Evolutionary conservation across 495 filamentous ascomycete genomes (phyloP), one percentile per base, ranked within the genome.

Genomic region (Penicillium cinerascens): DNA sequence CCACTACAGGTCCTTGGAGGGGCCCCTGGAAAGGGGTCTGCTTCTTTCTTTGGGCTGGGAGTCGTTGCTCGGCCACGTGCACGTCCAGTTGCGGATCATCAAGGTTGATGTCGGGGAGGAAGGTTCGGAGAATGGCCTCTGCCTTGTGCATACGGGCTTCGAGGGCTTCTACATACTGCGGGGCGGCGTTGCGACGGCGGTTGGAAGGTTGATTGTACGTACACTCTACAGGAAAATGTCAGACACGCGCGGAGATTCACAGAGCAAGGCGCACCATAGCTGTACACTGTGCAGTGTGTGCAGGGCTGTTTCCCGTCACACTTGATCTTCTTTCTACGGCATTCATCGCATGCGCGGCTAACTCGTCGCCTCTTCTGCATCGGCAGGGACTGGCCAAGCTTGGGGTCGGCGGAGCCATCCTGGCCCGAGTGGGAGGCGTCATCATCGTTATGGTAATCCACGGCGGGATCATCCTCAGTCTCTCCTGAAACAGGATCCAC

Each of bases 201-300:
- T 97, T 97, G 27, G 93, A 97, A 13, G 93, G 93, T 60, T 98
- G 95, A 60, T 98, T 93, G 72, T 96, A 97, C 4, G 93, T 95
- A 69, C 93, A 98, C 52, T 97, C 93, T 98, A 64, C 7, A 29
- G 25, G 29, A 10, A 33, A 49, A 46, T 44, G 56, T 78, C 58
- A 80, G 74, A 53, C 49, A 62, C 47, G 44, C 54, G 52, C 25
- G 43, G 43, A 27, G 25, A 20, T 21, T 42, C 26, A 42, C 16
- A 55, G 52, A 53, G 22, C 22, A 49, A 40, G 17, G 40, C 82
- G 71, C 81, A 98, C 93, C 93, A 77, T 97, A 98, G 69, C 89
- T 95, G 71, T 98, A 97, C 35, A 97, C 90, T 7, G 91, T 95
- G 71, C 93, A 98, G 69, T 97, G 93, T 2, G 93, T 96, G 69